A percentile compares a stretch with the other conserved stretches of the same genome.
These are phyloP conservation scores for Solanum chacoense DNA, from an alignment of 305 asterid species.

Conservation along the genomic window DNA sequence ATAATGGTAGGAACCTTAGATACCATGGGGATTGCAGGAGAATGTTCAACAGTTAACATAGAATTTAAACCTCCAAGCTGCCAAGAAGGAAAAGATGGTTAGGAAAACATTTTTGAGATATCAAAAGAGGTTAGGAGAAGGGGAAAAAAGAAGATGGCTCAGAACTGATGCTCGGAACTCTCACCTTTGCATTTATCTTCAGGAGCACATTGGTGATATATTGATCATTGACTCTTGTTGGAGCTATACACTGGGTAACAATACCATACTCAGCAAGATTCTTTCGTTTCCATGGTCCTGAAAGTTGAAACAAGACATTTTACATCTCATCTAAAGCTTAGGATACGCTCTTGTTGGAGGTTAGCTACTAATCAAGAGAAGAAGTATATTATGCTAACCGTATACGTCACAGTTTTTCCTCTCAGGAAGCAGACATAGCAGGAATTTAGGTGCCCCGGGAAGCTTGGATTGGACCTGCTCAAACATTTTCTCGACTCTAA, in stretches of 20 bases:
- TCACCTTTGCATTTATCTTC: conserved; percentile 84
- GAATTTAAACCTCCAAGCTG: conserved; percentile 94
- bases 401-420: conserved; percentile 55
- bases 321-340: neutral
- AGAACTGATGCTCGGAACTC: neutral
- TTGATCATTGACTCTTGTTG: conserved; percentile 63
- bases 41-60: conserved; percentile 42
- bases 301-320: neutral
- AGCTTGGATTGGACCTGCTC: conserved; percentile 36
- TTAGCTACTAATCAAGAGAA: neutral
- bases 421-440: conserved; percentile 59
- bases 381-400: conserved; percentile 22
- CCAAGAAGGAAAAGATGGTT: neutral
- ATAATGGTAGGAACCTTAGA: conserved; percentile 70
- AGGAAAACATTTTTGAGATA: neutral
- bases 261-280: conserved; percentile 71
- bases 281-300: conserved; percentile 90
- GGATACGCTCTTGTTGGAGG: neutral
- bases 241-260: conserved; percentile 80
- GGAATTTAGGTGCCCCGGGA: conserved; percentile 45
- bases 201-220: conserved; percentile 69
- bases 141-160: neutral
- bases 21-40: conserved; percentile 47
- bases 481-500: conserved; percentile 9
- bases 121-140: neutral